Evolutionary conservation across 352 stramenopile species (phyloP).

Genomic region (Blastocystis sp.): DNA sequence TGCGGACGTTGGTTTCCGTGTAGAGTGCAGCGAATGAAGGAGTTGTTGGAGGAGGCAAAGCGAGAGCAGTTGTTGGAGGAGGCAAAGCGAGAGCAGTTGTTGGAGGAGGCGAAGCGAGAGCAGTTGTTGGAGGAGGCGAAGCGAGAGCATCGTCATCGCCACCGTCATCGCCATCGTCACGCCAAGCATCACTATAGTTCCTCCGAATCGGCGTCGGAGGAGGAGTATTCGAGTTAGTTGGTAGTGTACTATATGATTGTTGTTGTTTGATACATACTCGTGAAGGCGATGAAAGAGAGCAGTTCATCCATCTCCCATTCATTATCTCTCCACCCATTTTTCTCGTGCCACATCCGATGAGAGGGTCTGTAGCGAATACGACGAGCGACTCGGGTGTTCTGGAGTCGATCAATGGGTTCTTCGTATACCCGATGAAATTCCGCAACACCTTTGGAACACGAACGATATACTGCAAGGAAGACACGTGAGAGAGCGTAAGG

Average conservation of each 20-base stretch:
- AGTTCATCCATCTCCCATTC: too few species aligned
- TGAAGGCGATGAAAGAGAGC: too few species aligned
- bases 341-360: not conserved
- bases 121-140: not conserved
- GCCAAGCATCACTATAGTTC: not conserved
- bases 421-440: not conserved
- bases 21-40: slow-evolving; percentile 54
- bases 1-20: not conserved
- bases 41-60: slow-evolving; percentile 2
- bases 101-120: not conserved
- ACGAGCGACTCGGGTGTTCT: not conserved
- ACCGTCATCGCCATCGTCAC: not conserved
- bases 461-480: slow-evolving; percentile 22
- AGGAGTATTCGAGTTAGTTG: too few species aligned
- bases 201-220: too few species aligned
- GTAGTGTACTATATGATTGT: too few species aligned
- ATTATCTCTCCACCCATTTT: too few species aligned
- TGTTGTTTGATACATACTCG: too few species aligned
- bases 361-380: not conserved
- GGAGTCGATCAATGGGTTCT: slow-evolving; percentile 20
- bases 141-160: not conserved
- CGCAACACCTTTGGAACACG: not conserved
- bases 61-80: not conserved
- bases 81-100: not conserved
- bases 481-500: not conserved